These are phyloP conservation scores for Smithsoniella earleae DNA, from an alignment of 163 green algal species.

Conservation along the genomic window DNA sequence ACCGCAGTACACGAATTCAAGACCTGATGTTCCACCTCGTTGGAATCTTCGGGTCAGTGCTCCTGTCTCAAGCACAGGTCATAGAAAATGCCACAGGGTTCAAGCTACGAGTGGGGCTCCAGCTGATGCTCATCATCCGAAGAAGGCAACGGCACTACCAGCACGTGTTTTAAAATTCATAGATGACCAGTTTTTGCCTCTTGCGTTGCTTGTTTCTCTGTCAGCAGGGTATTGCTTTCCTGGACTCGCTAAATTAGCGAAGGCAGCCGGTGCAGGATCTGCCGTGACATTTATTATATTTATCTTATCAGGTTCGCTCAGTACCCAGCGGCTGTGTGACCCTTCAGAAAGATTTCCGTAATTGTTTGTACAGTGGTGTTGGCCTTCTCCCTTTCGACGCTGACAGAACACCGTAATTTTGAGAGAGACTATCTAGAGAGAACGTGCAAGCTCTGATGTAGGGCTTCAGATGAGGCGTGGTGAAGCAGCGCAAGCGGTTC, in stretches of 20 bases:
- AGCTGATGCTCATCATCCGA: too few relatives aligned
- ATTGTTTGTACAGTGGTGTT: not conserved
- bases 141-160: not conserved
- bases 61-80: too few relatives aligned
- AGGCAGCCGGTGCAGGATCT: not conserved
- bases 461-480: slow-evolving; percentile 39
- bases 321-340: not conserved
- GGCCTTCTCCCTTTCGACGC: not conserved
- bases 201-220: not conserved
- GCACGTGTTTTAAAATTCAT: not conserved
- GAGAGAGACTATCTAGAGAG: not conserved
- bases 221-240: not conserved
- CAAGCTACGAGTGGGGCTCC: too few relatives aligned
- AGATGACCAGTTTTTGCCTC: slow-evolving; percentile 9
- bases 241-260: not conserved
- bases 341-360: not conserved
- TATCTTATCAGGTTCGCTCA: not conserved
- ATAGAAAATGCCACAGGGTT: too few relatives aligned
- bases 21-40: too few relatives aligned
- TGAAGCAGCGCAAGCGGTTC: slow-evolving; percentile 37
- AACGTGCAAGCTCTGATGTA: not conserved
- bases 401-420: not conserved
- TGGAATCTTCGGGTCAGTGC: too few relatives aligned
- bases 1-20: too few relatives aligned
- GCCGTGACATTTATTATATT: slow-evolving; percentile 12